A percentile compares a stretch with the other conserved stretches of the same genome.
Conservation (phyloP, 768 basidiomycete genomes). For the Russula virescens region DNA sequence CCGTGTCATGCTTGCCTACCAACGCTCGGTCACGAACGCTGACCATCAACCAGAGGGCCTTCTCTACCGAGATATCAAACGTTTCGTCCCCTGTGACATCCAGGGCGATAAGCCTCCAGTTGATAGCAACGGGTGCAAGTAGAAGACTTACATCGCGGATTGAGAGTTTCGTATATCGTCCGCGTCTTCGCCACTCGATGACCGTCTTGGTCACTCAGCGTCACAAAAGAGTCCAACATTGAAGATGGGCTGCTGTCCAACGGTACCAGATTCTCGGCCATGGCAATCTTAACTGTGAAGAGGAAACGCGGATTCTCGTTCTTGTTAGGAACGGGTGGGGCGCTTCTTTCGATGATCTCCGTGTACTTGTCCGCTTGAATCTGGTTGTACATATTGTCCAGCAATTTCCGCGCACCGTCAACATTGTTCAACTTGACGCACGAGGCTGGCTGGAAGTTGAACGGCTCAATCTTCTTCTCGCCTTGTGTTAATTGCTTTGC, state of each 20-base stretch:
- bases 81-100: slow-evolving; percentile 82
- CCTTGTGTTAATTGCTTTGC: slow-evolving; percentile 72
- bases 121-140: not conserved
- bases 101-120: slow-evolving; percentile 14
- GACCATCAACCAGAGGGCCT: slow-evolving; percentile 95
- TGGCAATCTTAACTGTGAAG: slow-evolving; percentile 90
- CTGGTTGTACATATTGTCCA: slow-evolving; percentile 92
- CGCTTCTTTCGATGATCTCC: slow-evolving; percentile 49
- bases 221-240: slow-evolving; percentile 88
- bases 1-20: slow-evolving; percentile 87
- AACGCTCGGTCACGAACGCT: slow-evolving; percentile 88
- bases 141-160: slow-evolving; percentile 74
- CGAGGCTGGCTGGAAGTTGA: slow-evolving; percentile 89
- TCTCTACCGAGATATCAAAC: slow-evolving; percentile 90
- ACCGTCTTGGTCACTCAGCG: slow-evolving; percentile 88
- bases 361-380: slow-evolving; percentile 86
- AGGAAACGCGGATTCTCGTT: slow-evolving; percentile 62
- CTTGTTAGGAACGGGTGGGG: slow-evolving; percentile 71
- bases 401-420: slow-evolving; percentile 80
- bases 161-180: slow-evolving; percentile 86
- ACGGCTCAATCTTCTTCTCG: slow-evolving; percentile 92
- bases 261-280: slow-evolving; percentile 84
- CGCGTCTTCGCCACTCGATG: slow-evolving; percentile 89
- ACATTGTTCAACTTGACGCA: slow-evolving; percentile 98
- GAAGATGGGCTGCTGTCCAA: slow-evolving; percentile 70